Base-by-base conservation (phyloP, 129 eudicot species). In the Silybum marianum region DNA sequence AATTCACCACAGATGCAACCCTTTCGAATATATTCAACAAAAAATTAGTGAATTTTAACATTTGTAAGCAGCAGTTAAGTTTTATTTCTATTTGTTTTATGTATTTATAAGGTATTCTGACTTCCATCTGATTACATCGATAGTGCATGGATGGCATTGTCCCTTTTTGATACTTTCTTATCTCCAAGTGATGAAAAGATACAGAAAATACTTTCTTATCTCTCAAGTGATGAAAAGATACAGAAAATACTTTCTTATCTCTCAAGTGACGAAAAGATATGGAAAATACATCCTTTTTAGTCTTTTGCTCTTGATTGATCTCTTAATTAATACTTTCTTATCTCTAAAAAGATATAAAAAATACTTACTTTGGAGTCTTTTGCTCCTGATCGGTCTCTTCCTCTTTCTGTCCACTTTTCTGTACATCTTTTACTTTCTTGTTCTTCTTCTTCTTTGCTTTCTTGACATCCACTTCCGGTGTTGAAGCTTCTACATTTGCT, bases 381-480 rank as follows among this genome's bases (percentile, higher is more conserved):
- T 80, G 76, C 39, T 71, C 84, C 79, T 72, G 79, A 67, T 84
- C 85, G 69, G 70, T 82, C 23, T 69, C 81, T 81, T 73, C 75
- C 69, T 78, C 65, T 68, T 75, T 69, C 70, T 44, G 67, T 75
- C 42, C 87, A 81, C 62, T 77, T 66, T 84, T 90, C 74, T 63
- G 74, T 16, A 68, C 73, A 67, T 46, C 90, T 46, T 54, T 80
- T n/a, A 7, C 81, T 84, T 87, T 89, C 87, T 90, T 88, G 78
- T 89, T 92, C 87, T 89, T 93, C 54, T 90, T 89, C 84, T 87
- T 93, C 69, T 90, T 88, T 32, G 80, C 76, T 79, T 84, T 84
- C 73, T 90, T 93, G 40, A 22, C 81, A 36, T 84, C 85, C 19
- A 69, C 26, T 78, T 80, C 88, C 12, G 77, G 75, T 70, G 83